Evolutionary conservation across 2,329 filamentous ascomycete species (phyloP).

Genomic region (Exserohilum turcica): DNA sequence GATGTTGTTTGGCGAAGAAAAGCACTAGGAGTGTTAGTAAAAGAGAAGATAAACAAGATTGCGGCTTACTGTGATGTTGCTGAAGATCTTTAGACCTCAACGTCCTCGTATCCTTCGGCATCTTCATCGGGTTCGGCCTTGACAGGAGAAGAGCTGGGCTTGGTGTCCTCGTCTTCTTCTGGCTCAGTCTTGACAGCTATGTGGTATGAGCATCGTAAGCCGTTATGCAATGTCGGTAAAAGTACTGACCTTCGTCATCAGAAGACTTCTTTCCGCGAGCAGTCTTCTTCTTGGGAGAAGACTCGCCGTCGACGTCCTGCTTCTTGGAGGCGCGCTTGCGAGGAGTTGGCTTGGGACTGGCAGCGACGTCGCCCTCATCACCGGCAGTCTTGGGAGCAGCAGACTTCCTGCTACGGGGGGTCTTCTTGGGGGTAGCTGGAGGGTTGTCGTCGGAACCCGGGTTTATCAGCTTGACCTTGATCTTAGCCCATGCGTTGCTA

Average conservation of each 20-base stretch:
- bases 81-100: slow-evolving; percentile 18
- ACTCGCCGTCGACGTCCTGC: slow-evolving; percentile 39
- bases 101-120: slow-evolving; percentile 8
- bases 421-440: slow-evolving; percentile 30
- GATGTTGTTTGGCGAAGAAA: neutral
- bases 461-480: slow-evolving; percentile 39
- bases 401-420: slow-evolving; percentile 22
- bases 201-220: slow-evolving; percentile 7
- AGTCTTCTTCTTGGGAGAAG: slow-evolving; percentile 40
- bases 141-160: neutral
- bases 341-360: slow-evolving; percentile 35
- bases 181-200: slow-evolving; percentile 18
- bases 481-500: slow-evolving; percentile 45
- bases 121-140: slow-evolving; percentile 3
- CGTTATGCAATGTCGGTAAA: neutral
- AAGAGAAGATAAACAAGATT: neutral
- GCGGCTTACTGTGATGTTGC: neutral
- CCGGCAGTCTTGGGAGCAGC: slow-evolving; percentile 13
- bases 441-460: slow-evolving; percentile 12
- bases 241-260: slow-evolving; percentile 24
- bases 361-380: slow-evolving; percentile 17
- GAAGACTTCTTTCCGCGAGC: slow-evolving; percentile 31
- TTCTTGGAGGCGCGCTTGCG: slow-evolving; percentile 43
- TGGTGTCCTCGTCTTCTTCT: slow-evolving; percentile 6
- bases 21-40: neutral